phyloP scores from a whole-genome alignment of 495 filamentous ascomycete species.

The Platismatia glauca region DNA sequence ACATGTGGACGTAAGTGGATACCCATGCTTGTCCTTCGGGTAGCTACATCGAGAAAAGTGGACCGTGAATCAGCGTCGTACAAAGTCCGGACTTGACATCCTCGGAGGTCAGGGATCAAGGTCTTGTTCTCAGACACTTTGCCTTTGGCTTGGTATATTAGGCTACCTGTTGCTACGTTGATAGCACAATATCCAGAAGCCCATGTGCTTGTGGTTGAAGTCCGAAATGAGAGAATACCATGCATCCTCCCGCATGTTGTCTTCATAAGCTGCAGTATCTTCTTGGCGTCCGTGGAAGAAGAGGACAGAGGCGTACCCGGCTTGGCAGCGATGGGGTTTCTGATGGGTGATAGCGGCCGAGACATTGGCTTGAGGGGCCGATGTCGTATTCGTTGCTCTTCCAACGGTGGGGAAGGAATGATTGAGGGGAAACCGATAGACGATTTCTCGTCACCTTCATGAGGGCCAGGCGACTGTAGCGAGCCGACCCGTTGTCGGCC shows the following conservation, averaged over 20 bases:
- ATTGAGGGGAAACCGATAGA: conserved; percentile 46
- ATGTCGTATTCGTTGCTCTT: conserved; percentile 28
- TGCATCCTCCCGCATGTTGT: conserved; percentile 51
- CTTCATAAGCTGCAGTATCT: conserved; percentile 48
- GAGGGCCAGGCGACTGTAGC: conserved; percentile 29
- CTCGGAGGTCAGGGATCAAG: conserved; percentile 71
- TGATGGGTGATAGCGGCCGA: conserved; percentile 27
- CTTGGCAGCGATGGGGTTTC: conserved; percentile 31
- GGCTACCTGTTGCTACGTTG: conserved; percentile 46
- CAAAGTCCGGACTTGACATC: conserved; percentile 69
- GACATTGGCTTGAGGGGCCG: conserved; percentile 38
- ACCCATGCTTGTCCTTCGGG: conserved; percentile 56
- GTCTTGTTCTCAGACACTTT: conserved; percentile 49
- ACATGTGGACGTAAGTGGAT: conserved; percentile 68
- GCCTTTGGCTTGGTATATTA: conserved; percentile 49
- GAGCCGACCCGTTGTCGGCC: conserved; percentile 39
- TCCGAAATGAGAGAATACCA: conserved; percentile 46
- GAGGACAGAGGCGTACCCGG: conserved; percentile 46
- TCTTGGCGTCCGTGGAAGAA: conserved; percentile 42
- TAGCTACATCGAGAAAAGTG: conserved; percentile 74
- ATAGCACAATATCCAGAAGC: conserved; percentile 50
- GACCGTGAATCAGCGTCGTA: conserved; percentile 53
- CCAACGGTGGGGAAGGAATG: conserved; percentile 35
- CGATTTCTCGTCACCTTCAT: conserved; percentile 28
- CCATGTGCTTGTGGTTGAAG: conserved; percentile 45